These are phyloP conservation scores for Spathaspora sp. DNA, from an alignment of 1,139 yeast species.

Conservation along the genomic window DNA sequence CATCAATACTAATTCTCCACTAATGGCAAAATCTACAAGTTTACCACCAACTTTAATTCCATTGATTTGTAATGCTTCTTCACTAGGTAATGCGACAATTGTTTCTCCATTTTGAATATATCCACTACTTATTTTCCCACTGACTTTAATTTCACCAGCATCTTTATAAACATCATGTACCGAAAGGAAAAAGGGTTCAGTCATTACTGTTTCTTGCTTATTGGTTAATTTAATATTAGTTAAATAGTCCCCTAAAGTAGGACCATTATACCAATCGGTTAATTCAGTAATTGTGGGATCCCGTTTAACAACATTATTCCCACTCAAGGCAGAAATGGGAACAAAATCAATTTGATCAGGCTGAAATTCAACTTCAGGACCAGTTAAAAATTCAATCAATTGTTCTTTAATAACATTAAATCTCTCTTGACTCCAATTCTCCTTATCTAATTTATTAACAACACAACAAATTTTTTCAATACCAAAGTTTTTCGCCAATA, in stretches of 20 bases:
- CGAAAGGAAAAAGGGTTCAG: slow-evolving; percentile 47
- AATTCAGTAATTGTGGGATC: slow-evolving; percentile 29
- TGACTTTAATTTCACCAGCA: slow-evolving; percentile 45
- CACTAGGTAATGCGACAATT: slow-evolving; percentile 56
- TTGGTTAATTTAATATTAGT: slow-evolving; percentile 32
- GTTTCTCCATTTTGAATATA: slow-evolving; percentile 75
- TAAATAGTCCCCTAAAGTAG: slow-evolving; percentile 60
- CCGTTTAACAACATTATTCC: slow-evolving; percentile 69
- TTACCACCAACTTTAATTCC: slow-evolving; percentile 27
- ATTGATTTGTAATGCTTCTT: slow-evolving; percentile 34
- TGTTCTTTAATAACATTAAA: slow-evolving; percentile 62
- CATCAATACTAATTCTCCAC: slow-evolving; percentile 70
- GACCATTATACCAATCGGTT: slow-evolving; percentile 62
- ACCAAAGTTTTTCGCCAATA: slow-evolving; percentile 81
- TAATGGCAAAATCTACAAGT: slow-evolving; percentile 48
- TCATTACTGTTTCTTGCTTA: slow-evolving; percentile 20
- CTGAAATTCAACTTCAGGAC: slow-evolving; percentile 59
- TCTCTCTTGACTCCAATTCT: slow-evolving; percentile 66
- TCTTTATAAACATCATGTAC: slow-evolving; percentile 44
- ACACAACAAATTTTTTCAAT: slow-evolving; percentile 74
- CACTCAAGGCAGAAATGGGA: slow-evolving; percentile 85
- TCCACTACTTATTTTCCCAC: slow-evolving; percentile 79
- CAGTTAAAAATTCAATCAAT: slow-evolving; percentile 55
- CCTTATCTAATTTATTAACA: slow-evolving; percentile 84
- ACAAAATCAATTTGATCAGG: slow-evolving; percentile 56